Evolutionary conservation across 2,329 filamentous ascomycete species (phyloP), one percentile per base, ranked within the genome.

Genomic region (Alternaria novae-zelandiae): DNA sequence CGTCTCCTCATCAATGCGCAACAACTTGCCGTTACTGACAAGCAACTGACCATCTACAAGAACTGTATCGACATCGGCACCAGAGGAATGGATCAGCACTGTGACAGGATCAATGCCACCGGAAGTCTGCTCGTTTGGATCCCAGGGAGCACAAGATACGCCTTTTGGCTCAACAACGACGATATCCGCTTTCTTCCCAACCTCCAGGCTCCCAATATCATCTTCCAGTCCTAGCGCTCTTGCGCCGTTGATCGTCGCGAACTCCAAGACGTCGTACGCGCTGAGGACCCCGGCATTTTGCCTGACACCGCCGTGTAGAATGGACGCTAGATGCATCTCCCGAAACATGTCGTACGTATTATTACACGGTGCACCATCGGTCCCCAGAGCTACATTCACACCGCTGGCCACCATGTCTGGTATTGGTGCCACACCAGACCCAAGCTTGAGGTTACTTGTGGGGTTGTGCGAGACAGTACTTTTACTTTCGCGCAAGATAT

Each of bases 101-200:
- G 79, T 82, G n/a, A 82, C 73, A 0, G 82, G 78, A 61, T 78
- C 78, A 2, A 80, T 63, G 0, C 80, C 79, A 65, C 70, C 30
- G 55, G n/a, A 45, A n/a, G 43, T 5, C 20, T 78, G 60, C 50
- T 78, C 70, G 3, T 58, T 62, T 26, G 78, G 75, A 50, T 80
- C 78, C 74, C 78, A 83, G 2, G 82, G 82, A 62, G 79, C 78
- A 23, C 68, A 73, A n/a, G 77, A 70, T 8, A 80, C 70, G 1
- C 75, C 75, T 13, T 74, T 71, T 3, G 74, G 68, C 49, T 78
- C 36, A 68, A 74, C 65, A 25, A 73, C 74, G 2, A 82, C 80
- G 43, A 83, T 76, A 59, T 83, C 80, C 0, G 81, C 81, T 60
- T 82, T 82, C 71, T 82, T 83, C 2, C 80, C 80, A 6, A 79